Evolutionary conservation across 2,329 filamentous ascomycete species (phyloP).

Genomic region (Thermothelomyces thermophilus): DNA sequence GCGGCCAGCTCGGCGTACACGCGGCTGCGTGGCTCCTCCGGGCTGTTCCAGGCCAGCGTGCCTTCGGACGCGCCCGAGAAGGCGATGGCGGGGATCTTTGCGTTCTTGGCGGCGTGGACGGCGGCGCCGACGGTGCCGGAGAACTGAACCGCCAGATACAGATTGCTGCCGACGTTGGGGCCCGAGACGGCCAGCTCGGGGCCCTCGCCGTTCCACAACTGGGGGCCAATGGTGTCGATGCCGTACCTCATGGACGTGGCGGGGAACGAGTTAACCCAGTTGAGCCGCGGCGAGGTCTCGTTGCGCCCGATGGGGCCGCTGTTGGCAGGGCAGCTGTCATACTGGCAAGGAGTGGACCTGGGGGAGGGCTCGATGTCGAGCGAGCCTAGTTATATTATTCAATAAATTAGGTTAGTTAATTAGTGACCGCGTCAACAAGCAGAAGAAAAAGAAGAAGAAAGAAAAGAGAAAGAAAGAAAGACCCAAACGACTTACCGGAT

Average conservation of each 20-base stretch:
- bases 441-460: no score
- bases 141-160: slow-evolving; percentile 49
- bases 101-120: slow-evolving; percentile 47
- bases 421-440: not conserved
- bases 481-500: slow-evolving; percentile 45
- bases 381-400: slow-evolving; percentile 40
- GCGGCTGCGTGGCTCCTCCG: slow-evolving; percentile 45
- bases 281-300: slow-evolving; percentile 48
- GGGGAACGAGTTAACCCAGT: slow-evolving; percentile 68
- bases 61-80: slow-evolving; percentile 53
- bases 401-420: no score
- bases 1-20: slow-evolving; percentile 60
- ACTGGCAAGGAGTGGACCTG: slow-evolving; percentile 50
- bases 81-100: slow-evolving; percentile 58
- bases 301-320: slow-evolving; percentile 53
- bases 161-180: slow-evolving; percentile 54
- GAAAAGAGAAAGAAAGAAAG: no score
- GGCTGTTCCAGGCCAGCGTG: slow-evolving; percentile 45
- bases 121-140: slow-evolving; percentile 65
- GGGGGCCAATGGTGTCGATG: slow-evolving; percentile 48
- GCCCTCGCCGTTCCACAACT: slow-evolving; percentile 44
- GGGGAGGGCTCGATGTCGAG: slow-evolving; percentile 40
- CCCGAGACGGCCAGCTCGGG: slow-evolving; percentile 61
- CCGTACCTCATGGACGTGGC: slow-evolving; percentile 59
- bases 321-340: slow-evolving; percentile 51